Evolutionary conservation across 169 alveolate genomes (phyloP), one percentile per base, ranked within the genome.

Genomic region (Eimeria sp.): DNA sequence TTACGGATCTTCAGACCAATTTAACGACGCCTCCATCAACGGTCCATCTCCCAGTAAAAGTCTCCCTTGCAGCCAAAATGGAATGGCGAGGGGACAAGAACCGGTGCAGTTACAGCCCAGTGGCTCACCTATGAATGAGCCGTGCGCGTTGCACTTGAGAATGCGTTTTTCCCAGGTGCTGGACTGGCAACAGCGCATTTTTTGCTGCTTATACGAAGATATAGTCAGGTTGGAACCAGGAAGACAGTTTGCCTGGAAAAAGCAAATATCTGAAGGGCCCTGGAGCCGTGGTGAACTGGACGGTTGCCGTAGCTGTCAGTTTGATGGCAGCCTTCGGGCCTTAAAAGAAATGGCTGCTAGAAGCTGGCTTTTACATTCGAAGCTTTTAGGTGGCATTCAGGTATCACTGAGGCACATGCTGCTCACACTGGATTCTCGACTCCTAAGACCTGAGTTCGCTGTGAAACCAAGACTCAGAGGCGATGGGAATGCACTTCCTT

Each of bases 81-180:
- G 11, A 16, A 16, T 43, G 88, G 43, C 0, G 4, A 78, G 20
- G 8, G 68, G 46, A 33, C 74, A 10, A 37, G 76, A 58, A 33
- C 1, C 33, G 54, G 76, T 20, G 56, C 58, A 43, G 16, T 58
- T 83, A 23, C 90, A 13, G 80, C 43, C 33, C 43, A 25, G 27
- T 18, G 40, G 91, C 58, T 46, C 46, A n/a, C 91, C 16, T 58
- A 16, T 33, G 60, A 37, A 20, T 20, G 80, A 85, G 60, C 46
- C 68, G 1, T 71, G 80, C 23, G 91, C 91, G 46, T 33, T 64
- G 76, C 62, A 58, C 80, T 60, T 85, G 91, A 49, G 91, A 10
- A 23, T 85, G 58, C 91, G 91, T 82, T 62, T 85, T 14, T 60
- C 18, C 82, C 91, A 62, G 78, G 91, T 85, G 64, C 78, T 85